Percentiles rank a stretch among this genome's conserved stretches.
Evolutionary conservation across 176 grass and related monocot species (phyloP).

Genomic region (Rhipidocladum racemiflorum): DNA sequence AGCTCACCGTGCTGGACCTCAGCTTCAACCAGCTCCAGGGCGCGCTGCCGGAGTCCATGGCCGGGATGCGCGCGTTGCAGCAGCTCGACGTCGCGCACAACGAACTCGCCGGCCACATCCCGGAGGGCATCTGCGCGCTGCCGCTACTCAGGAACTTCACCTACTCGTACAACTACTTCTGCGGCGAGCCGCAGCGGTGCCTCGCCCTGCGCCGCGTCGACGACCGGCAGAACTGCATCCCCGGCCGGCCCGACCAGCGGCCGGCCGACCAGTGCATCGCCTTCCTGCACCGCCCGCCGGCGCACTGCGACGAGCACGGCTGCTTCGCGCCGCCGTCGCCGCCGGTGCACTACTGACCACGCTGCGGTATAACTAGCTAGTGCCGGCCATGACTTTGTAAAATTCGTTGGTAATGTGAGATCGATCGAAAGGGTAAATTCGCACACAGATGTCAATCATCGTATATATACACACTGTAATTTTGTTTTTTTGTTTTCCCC

Average conservation of each 20-base stretch:
- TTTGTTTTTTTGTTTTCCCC: not conserved
- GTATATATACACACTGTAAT: constrained; percentile 61
- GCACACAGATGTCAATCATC: constrained; percentile 14
- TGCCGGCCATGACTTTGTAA: constrained; percentile 9
- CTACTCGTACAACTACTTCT: constrained; percentile 87
- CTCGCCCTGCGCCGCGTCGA: constrained; percentile 42
- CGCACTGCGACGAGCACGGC: constrained; percentile 56
- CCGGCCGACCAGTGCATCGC: constrained; percentile 53
- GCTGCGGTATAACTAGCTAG: constrained; percentile 32
- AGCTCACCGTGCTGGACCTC: constrained; percentile 69
- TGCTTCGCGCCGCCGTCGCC: constrained; percentile 47
- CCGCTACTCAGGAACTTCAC: constrained; percentile 70
- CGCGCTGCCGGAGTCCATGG: constrained; percentile 53
- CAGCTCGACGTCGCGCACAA: constrained; percentile 85
- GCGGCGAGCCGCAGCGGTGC: constrained; percentile 53
- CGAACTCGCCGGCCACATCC: constrained; percentile 49
- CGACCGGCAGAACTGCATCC: constrained; percentile 73
- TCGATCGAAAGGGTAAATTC: not conserved
- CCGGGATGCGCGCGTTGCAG: constrained; percentile 49
- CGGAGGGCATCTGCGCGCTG: constrained; percentile 65
- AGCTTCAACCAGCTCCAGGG: constrained; percentile 72
- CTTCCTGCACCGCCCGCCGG: constrained; percentile 64
- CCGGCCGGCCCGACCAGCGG: constrained; percentile 54
- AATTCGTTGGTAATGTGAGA: constrained; percentile 22
- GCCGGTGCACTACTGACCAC: constrained; percentile 41